phyloP scores from a whole-genome alignment of 768 basidiomycete species.

The Lentinula sp. region DNA sequence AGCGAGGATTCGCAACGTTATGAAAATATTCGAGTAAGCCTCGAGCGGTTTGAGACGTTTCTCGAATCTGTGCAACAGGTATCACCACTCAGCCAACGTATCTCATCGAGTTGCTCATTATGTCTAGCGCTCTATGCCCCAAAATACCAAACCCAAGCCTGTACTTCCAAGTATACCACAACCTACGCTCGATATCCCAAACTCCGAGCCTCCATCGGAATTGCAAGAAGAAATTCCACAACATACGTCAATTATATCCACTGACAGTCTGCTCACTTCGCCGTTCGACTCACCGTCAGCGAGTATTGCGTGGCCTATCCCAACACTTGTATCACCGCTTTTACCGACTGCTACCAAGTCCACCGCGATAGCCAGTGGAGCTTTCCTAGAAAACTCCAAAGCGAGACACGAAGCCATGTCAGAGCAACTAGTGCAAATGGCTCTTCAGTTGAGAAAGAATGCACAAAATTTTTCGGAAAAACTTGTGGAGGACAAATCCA shows the following conservation, averaged over 20 bases:
- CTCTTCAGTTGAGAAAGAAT: constrained; percentile 79
- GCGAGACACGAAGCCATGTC: constrained; percentile 71
- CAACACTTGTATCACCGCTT: constrained; percentile 25
- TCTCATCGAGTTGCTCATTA: neutral
- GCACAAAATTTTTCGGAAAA: constrained; percentile 71
- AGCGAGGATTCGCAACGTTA: constrained; percentile 40
- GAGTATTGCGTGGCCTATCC: constrained; percentile 19
- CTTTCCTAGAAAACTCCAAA: constrained; percentile 39
- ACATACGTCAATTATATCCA: constrained; percentile 7
- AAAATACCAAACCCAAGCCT: constrained; percentile 32
- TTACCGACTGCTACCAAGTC: constrained; percentile 23
- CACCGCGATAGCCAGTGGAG: constrained; percentile 20
- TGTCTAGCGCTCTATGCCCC: constrained; percentile 35
- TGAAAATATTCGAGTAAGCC: constrained; percentile 38
- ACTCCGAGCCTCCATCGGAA: constrained; percentile 9
- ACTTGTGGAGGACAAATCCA: constrained; percentile 67
- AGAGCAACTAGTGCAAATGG: constrained; percentile 77
- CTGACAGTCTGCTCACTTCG: constrained; percentile 36
- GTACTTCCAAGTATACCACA: constrained; percentile 51
- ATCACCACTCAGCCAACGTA: constrained; percentile 1
- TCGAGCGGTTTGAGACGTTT: constrained; percentile 51
- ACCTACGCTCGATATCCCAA: constrained; percentile 20
- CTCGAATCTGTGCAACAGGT: constrained; percentile 53
- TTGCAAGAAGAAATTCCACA: constrained; percentile 15
- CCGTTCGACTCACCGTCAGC: constrained; percentile 23